A percentile compares a stretch with the other conserved stretches of the same genome.
phyloP scores from a whole-genome alignment of 2,329 filamentous ascomycete species.

The Cordyceps fumosorosea region DNA sequence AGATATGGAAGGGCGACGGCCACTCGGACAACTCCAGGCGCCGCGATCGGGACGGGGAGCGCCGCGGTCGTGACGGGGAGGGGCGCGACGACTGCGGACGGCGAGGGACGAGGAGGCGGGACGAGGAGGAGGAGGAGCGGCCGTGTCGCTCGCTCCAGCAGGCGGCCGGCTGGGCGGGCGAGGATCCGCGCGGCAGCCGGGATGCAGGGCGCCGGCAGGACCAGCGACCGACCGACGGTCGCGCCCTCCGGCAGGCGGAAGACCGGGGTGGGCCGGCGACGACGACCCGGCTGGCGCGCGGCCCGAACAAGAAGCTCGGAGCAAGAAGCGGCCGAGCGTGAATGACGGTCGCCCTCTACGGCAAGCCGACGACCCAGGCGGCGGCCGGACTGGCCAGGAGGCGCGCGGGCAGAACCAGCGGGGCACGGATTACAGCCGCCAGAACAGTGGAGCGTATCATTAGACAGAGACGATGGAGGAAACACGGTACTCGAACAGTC shows the following conservation, averaged over 20 bases:
- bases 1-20: conserved; percentile 27
- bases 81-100: too few species aligned
- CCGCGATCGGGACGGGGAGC: not conserved
- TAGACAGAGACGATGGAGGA: not conserved
- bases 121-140: too few species aligned
- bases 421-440: not conserved
- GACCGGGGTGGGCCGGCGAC: too few species aligned
- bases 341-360: not conserved
- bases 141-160: too few species aligned
- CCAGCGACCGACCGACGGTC: too few species aligned
- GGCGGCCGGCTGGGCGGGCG: too few species aligned
- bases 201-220: too few species aligned
- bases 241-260: too few species aligned
- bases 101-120: too few species aligned
- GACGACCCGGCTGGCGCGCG: too few species aligned
- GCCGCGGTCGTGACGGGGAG: not conserved
- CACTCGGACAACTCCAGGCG: not conserved
- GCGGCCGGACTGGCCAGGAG: not conserved
- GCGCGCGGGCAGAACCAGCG: not conserved
- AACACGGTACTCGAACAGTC: conserved; percentile 4
- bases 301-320: too few species aligned
- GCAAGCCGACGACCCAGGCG: not conserved
- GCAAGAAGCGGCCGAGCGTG: not conserved
- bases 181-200: too few species aligned
- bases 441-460: not conserved